phyloP scores from a whole-genome alignment of 257 asterid species.

The Plantago ovata region DNA sequence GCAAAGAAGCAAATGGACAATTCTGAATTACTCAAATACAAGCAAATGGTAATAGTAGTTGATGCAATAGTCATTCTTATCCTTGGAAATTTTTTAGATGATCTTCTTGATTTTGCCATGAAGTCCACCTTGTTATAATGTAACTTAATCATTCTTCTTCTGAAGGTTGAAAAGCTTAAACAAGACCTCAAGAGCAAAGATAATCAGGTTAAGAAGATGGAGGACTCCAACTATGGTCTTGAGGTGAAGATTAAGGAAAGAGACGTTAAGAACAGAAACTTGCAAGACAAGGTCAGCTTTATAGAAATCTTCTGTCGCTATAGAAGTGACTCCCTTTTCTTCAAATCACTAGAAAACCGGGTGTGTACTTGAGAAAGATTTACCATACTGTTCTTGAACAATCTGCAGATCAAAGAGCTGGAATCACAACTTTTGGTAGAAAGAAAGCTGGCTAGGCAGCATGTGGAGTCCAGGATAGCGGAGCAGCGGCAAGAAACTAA shows the following conservation, averaged over 20 bases:
- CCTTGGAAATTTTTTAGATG: not conserved
- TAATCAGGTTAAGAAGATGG: conserved; percentile 69
- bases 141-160: conserved; percentile 12
- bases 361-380: not conserved
- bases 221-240: conserved; percentile 77
- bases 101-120: conserved; percentile 4
- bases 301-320: not conserved
- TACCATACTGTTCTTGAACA: conserved; percentile 1
- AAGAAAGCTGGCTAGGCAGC: conserved; percentile 88
- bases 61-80: conserved; percentile 9
- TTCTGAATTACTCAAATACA: conserved; percentile 70
- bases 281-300: conserved; percentile 82
- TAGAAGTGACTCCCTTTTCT: not conserved
- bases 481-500: conserved; percentile 39
- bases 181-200: conserved; percentile 84
- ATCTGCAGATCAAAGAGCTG: conserved; percentile 80
- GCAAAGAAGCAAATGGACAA: conserved; percentile 90
- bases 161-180: conserved; percentile 71
- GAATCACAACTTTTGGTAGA: conserved; percentile 87
- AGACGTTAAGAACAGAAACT: conserved; percentile 63
- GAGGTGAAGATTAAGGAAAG: conserved; percentile 76
- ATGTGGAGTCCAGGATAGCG: conserved; percentile 70
- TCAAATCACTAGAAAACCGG: not conserved
- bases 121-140: not conserved
- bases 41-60: conserved; percentile 63